Percentiles rank a stretch among this genome's conserved stretches.
Evolutionary conservation across 768 basidiomycete genomes (phyloP).

Genomic region (Asterophora lycoperdoides): DNA sequence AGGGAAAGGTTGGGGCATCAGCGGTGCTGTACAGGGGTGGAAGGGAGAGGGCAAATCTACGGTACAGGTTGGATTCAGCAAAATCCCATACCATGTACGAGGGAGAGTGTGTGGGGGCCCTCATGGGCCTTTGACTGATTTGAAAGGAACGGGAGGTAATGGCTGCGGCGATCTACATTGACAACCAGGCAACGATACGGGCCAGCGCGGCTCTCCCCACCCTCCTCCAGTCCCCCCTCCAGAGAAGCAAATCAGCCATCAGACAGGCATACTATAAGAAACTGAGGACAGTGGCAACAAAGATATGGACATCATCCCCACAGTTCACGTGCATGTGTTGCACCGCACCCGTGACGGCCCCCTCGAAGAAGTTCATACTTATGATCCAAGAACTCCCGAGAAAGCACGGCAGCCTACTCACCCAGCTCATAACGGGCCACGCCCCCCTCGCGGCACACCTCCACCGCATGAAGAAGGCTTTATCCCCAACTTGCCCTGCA

Average conservation of each 20-base stretch:
- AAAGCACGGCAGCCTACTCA: too few relatives aligned
- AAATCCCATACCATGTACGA: constrained; percentile 11
- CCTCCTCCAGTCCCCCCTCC: neutral
- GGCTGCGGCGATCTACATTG: too few relatives aligned
- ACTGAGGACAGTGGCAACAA: neutral
- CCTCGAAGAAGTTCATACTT: too few relatives aligned
- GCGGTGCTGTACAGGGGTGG: constrained; percentile 11
- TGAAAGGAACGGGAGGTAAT: neutral
- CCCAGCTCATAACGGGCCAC: too few relatives aligned
- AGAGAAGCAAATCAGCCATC: constrained; percentile 6
- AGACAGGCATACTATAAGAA: constrained; percentile 1
- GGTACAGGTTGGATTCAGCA: constrained; percentile 1
- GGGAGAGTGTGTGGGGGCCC: constrained; percentile 6
- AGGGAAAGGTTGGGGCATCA: constrained; percentile 9
- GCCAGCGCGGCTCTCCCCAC: constrained; percentile 2
- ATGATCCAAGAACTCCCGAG: too few relatives aligned
- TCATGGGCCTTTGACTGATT: neutral
- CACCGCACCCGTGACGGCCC: too few relatives aligned
- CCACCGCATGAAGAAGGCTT: too few relatives aligned
- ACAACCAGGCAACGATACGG: too few relatives aligned
- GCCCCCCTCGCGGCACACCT: too few relatives aligned
- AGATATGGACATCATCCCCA: neutral
- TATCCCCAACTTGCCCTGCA: neutral
- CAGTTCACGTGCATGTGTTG: neutral
- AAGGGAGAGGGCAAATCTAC: neutral